phyloP scores from a whole-genome alignment of 768 basidiomycete genomes.

The Xerocomellus amylosporus region DNA sequence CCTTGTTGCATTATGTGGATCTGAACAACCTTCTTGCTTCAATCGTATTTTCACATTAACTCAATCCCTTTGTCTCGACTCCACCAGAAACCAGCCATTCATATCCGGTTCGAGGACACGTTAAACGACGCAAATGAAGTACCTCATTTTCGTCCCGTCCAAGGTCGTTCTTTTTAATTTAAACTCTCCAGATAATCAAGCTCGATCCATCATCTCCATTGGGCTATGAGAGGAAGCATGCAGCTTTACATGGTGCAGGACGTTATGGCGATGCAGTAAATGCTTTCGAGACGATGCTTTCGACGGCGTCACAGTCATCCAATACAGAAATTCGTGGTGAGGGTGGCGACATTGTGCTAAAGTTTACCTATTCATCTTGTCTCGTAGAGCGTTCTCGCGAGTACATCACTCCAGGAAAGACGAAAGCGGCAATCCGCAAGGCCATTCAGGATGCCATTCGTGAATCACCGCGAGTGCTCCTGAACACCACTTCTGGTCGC shows the following conservation, averaged over 20 bases:
- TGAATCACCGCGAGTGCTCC: not conserved
- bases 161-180: too few species aligned
- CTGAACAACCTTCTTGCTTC: not conserved
- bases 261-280: not conserved
- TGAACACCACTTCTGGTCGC: not conserved
- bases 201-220: too few species aligned
- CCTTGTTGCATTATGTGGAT: not conserved
- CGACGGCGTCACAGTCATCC: not conserved
- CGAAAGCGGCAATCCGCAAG: not conserved
- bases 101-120: too few species aligned
- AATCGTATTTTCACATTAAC: too few species aligned
- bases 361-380: not conserved
- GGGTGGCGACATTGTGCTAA: not conserved
- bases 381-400: not conserved
- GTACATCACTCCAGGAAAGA: not conserved
- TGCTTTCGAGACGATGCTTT: not conserved
- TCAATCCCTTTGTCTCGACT: not conserved
- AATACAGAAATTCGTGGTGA: not conserved
- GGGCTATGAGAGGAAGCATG: not conserved
- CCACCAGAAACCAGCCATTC: not conserved
- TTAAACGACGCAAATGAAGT: too few species aligned
- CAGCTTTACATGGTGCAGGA: too few species aligned
- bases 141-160: too few species aligned
- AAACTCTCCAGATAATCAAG: too few species aligned
- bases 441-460: not conserved